Conservation (phyloP, 1,284 basidiomycete genomes). For the Termitomyces sp. region DNA sequence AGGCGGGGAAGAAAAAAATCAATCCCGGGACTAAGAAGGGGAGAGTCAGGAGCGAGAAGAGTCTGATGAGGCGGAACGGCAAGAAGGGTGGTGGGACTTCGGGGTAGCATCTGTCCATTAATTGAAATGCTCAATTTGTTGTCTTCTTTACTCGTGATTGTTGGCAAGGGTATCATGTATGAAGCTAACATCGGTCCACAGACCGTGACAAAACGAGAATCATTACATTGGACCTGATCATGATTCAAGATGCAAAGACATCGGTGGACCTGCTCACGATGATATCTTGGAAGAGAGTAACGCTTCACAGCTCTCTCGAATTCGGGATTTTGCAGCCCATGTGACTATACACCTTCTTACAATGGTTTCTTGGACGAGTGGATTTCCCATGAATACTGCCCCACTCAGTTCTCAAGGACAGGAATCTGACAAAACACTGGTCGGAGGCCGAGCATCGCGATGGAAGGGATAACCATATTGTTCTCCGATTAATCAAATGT, state of each 20-base stretch:
- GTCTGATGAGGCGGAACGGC: conserved; percentile 47
- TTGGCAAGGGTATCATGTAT: no score
- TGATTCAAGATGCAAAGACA: not conserved
- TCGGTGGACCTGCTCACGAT: not conserved
- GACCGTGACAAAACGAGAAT: not conserved
- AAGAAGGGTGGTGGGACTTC: conserved; percentile 36
- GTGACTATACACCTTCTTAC: no score
- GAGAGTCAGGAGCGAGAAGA: conserved; percentile 55
- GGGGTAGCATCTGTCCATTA: not conserved
- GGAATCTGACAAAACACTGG: not conserved
- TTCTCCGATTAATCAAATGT: not conserved
- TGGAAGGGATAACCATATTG: not conserved
- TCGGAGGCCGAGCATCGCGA: not conserved
- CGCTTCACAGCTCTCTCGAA: not conserved
- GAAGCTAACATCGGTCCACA: not conserved
- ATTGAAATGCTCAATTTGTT: not conserved
- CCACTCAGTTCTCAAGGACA: no score
- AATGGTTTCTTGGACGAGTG: no score
- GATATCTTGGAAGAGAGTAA: not conserved
- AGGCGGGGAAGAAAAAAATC: conserved; percentile 29
- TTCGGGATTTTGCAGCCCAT: no score
- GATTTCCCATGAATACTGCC: no score
- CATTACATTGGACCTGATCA: not conserved
- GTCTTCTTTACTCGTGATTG: not conserved
- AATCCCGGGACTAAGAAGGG: conserved; percentile 33